Percentiles rank a stretch among this genome's conserved stretches.
Conservation (phyloP, 1,139 yeast species). For the Lodderomyces parapsilosis region DNA sequence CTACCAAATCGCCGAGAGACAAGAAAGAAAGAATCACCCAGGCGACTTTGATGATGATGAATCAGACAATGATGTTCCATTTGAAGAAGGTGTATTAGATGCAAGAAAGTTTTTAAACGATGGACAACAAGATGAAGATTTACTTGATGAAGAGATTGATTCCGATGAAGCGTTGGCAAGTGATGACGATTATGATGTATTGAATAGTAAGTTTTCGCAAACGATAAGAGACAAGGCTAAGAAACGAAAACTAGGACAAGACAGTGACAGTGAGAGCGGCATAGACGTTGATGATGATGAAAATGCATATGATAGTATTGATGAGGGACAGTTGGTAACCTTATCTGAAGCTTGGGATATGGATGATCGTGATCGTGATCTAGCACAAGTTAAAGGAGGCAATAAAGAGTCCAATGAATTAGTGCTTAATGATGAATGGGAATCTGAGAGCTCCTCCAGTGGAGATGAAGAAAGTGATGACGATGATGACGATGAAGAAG, state of each 20-base stretch:
- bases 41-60: conserved; percentile 19
- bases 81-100: conserved; percentile 43
- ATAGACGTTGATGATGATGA: conserved; percentile 15
- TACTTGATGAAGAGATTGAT: conserved; percentile 68
- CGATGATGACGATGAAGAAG: conserved; percentile 16
- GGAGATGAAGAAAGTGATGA: conserved; percentile 13
- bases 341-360: conserved; percentile 87
- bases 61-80: conserved; percentile 22
- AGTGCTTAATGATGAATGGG: conserved; percentile 39
- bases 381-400: conserved; percentile 19
- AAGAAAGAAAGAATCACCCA: conserved; percentile 24
- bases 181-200: conserved; percentile 69
- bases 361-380: conserved; percentile 55
- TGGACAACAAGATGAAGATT: conserved; percentile 30
- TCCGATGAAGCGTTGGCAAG: conserved; percentile 79
- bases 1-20: conserved; percentile 47
- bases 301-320: conserved; percentile 51
- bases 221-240: conserved; percentile 58
- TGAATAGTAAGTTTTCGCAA: conserved; percentile 67
- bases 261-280: conserved; percentile 14
- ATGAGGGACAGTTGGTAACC: conserved; percentile 72
- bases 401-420: conserved; percentile 28
- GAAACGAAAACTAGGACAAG: conserved; percentile 27
- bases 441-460: conserved; percentile 23
- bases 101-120: conserved; percentile 35